Evolutionary conservation across 176 grass and related monocot genomes (phyloP).

Genomic region (Tuctoria greenei): DNA sequence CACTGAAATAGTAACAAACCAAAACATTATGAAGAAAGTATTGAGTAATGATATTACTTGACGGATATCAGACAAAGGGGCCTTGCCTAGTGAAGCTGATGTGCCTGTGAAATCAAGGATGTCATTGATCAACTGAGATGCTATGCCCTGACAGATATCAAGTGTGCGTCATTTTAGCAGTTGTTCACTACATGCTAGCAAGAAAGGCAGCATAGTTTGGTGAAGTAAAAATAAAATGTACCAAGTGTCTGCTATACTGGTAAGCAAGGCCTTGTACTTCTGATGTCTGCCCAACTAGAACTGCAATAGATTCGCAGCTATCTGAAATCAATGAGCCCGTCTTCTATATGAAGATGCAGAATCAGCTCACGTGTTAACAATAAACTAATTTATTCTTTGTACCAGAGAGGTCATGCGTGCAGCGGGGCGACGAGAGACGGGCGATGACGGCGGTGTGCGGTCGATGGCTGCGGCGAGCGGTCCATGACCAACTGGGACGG

Average conservation of each 20-base stretch:
- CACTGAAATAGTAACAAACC: constrained; percentile 1
- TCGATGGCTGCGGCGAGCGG: no score
- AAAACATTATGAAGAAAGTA: neutral
- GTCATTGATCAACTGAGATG: constrained; percentile 85
- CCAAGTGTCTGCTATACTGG: constrained; percentile 81
- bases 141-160: constrained; percentile 59
- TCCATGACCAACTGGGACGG: no score
- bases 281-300: constrained; percentile 66
- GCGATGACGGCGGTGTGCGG: no score
- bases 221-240: constrained; percentile 38
- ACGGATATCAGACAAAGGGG: constrained; percentile 70
- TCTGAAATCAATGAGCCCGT: constrained; percentile 86
- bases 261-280: constrained; percentile 75
- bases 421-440: no score
- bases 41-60: constrained; percentile 56
- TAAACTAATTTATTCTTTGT: neutral
- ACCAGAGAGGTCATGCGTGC: no score
- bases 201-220: constrained; percentile 6
- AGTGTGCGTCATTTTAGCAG: neutral
- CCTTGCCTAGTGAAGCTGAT: constrained; percentile 70
- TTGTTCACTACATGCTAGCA: neutral
- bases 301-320: constrained; percentile 77
- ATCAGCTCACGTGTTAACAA: neutral
- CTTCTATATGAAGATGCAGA: constrained; percentile 33
- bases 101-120: constrained; percentile 93